Percentiles rank a stretch among this genome's conserved stretches.
Evolutionary conservation across 441 rosid species (phyloP).

Genomic region (Gossypium laxum): DNA sequence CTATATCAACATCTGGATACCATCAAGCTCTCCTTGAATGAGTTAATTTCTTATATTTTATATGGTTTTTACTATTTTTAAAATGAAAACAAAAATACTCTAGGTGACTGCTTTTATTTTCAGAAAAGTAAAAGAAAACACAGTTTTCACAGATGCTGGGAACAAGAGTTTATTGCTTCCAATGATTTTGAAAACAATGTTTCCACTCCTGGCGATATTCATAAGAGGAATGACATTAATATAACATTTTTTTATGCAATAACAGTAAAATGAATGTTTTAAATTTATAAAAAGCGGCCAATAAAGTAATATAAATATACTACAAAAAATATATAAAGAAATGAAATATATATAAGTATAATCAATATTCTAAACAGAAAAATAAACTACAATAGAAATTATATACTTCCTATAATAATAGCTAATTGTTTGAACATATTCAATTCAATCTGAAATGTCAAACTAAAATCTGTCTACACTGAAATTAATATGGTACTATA

Average conservation of each 20-base stretch:
- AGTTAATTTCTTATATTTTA: background rate
- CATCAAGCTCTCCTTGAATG: background rate
- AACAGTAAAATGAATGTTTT: background rate
- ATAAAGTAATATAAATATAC: background rate
- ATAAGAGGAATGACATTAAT: background rate
- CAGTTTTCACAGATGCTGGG: background rate
- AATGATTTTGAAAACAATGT: background rate
- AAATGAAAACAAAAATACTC: background rate
- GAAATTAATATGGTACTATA: background rate
- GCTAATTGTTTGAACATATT: background rate
- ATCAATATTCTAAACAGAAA: background rate
- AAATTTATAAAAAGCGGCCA: background rate
- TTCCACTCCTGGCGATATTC: background rate
- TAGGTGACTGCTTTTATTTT: background rate
- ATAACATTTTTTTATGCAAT: background rate
- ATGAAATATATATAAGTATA: background rate
- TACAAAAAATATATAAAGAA: background rate
- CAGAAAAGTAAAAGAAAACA: background rate
- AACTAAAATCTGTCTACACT: background rate
- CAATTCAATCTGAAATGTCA: background rate
- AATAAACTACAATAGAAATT: background rate
- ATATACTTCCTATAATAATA: background rate
- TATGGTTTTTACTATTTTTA: background rate
- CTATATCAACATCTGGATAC: background rate
- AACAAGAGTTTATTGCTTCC: background rate